Conservation (phyloP, 1,139 yeast species). For the Citeromyces hawaiiensis region DNA sequence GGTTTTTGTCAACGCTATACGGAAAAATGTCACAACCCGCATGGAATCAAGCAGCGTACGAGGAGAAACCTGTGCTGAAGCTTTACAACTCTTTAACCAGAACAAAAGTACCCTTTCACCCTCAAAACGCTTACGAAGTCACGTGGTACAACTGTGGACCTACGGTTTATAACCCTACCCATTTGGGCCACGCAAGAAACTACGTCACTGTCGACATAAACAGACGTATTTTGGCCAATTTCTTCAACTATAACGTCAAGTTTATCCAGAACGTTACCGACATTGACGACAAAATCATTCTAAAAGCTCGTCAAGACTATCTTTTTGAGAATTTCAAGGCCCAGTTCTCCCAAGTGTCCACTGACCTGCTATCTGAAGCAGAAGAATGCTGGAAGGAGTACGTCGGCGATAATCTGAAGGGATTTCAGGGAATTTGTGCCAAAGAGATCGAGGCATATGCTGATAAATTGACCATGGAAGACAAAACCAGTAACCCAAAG, state of each 20-base stretch:
- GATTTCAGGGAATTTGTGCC: conserved; percentile 18
- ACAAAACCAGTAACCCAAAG: conserved; percentile 55
- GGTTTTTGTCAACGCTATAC: background rate
- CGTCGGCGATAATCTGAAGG: conserved; percentile 43
- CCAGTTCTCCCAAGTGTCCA: conserved; percentile 10
- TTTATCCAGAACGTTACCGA: conserved; percentile 97
- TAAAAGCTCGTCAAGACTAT: conserved; percentile 85
- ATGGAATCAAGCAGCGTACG: conserved; percentile 12
- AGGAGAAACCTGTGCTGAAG: conserved; percentile 17
- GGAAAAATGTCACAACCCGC: conserved; percentile 5
- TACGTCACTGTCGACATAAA: conserved; percentile 91
- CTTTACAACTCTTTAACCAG: conserved; percentile 78
- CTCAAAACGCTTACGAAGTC: conserved; percentile 47
- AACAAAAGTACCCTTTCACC: conserved; percentile 61
- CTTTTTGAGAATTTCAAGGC: conserved; percentile 48
- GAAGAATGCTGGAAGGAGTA: conserved; percentile 33
- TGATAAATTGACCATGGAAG: conserved; percentile 31
- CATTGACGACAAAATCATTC: conserved; percentile 90
- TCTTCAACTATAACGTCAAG: conserved; percentile 75
- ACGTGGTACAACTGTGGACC: conserved; percentile 99
- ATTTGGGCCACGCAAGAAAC: conserved; percentile 99
- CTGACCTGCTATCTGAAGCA: conserved; percentile 26
- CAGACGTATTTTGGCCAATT: conserved; percentile 76
- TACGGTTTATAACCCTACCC: conserved; percentile 93
- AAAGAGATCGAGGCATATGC: conserved; percentile 40